phyloP scores from a whole-genome alignment of 352 stramenopile genomes.

The Pythium graminicola region DNA sequence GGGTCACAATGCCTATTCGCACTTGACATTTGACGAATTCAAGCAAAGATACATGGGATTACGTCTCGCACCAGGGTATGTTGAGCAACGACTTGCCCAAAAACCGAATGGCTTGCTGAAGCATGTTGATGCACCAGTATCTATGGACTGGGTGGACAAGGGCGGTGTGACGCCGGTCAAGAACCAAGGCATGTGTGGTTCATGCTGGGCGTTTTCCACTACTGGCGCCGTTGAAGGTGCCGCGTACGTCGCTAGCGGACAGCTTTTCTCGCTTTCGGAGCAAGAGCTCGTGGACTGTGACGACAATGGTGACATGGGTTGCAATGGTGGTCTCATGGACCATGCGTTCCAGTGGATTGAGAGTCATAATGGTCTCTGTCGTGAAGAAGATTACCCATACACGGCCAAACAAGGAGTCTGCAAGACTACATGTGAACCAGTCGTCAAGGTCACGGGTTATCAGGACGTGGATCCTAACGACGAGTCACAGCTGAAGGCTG shows the following conservation, averaged over 20 bases:
- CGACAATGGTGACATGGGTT: constrained; percentile 26
- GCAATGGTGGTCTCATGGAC: constrained; percentile 38
- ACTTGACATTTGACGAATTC: constrained; percentile 96
- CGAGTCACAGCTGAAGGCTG: constrained; percentile 78
- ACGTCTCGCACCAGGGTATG: constrained; percentile 37
- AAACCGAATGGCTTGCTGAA: constrained; percentile 25
- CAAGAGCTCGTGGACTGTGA: constrained; percentile 49
- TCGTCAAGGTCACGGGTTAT: constrained; percentile 49
- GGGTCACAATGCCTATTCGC: constrained; percentile 92
- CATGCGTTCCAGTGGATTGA: constrained; percentile 39
- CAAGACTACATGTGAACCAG: constrained; percentile 25
- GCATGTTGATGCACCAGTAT: constrained; percentile 46
- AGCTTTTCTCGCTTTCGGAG: constrained; percentile 42
- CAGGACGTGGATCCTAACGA: constrained; percentile 66
- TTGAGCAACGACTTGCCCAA: constrained; percentile 52
- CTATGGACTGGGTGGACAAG: constrained; percentile 67
- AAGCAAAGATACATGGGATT: constrained; percentile 56
- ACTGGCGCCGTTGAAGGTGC: constrained; percentile 27
- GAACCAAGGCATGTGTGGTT: constrained; percentile 93
- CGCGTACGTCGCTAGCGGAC: constrained; percentile 34
- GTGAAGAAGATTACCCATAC: constrained; percentile 34
- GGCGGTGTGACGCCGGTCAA: constrained; percentile 94
- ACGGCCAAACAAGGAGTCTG: constrained; percentile 29
- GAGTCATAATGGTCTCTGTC: constrained; percentile 29
- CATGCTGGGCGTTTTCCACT: constrained; percentile 95